Evolutionary conservation across 768 basidiomycete species (phyloP).

Genomic region (Suillus fuscotomentosus): DNA sequence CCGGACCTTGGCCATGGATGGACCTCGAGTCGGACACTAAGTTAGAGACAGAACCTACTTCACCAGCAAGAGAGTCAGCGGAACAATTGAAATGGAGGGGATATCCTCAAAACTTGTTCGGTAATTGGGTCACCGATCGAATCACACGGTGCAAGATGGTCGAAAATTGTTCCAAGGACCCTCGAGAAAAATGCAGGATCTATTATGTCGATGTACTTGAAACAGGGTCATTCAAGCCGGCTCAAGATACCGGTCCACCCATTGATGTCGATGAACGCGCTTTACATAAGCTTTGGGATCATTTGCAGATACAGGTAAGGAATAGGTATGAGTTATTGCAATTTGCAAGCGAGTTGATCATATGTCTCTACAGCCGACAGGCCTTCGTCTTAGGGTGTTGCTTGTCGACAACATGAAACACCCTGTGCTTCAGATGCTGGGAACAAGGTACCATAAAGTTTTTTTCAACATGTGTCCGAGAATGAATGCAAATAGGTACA

Average conservation of each 20-base stretch:
- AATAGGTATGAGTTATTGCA: not conserved
- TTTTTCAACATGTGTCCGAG: not conserved
- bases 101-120: conserved; percentile 46
- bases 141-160: conserved; percentile 25
- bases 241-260: not conserved
- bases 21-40: conserved; percentile 3
- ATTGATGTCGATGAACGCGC: conserved; percentile 12
- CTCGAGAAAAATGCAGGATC: conserved; percentile 4
- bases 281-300: conserved; percentile 18
- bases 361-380: conserved; percentile 9
- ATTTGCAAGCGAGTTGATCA: not conserved
- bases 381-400: conserved; percentile 25
- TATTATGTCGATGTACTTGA: conserved; percentile 40
- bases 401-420: conserved; percentile 46
- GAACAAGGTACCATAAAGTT: conserved; percentile 38
- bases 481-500: conserved; percentile 29
- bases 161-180: not conserved
- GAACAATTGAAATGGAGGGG: conserved; percentile 18
- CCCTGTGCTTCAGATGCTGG: conserved; percentile 48
- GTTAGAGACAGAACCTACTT: conserved; percentile 6
- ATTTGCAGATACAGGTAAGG: conserved; percentile 17
- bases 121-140: conserved; percentile 46
- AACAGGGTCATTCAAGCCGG: conserved; percentile 32
- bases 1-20: conserved; percentile 35
- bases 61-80: not conserved